Evolutionary conservation across 208 protist species (phyloP), one percentile per base, ranked within the genome.

Genomic region (Balamuthia mandrillaris): DNA sequence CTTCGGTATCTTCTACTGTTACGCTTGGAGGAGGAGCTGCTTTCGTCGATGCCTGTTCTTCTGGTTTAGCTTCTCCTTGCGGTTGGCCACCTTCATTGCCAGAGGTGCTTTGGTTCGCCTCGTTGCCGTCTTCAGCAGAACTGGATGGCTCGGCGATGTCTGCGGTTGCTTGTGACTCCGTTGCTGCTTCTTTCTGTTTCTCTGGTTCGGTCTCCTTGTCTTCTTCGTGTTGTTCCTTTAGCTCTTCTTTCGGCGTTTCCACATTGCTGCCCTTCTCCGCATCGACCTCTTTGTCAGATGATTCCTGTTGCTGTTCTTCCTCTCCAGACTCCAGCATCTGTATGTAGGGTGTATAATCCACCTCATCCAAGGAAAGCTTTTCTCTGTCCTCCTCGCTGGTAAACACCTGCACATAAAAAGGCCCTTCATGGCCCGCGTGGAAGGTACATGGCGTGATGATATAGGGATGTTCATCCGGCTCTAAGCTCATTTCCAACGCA

Each of bases 271-370:
- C 52, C 24, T 16, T 3, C 29, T 33, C 60, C 3, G 60, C 33
- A 18, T 39, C 12, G 5, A 35, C 33, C 60, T 68, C 60, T n/a
- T 29, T 29, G 33, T 37, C 3, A n/a, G 60, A 35, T 35, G 24
- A 3, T 3, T 7, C 29, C 60, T 9, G 12, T 4, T 14, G 18
- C 60, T 42, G 29, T 3, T 3, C 12, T 63, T 18, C 6, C 10
- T 24, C 56, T 37, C 42, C 60, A n/a, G 33, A 29, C 18, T 68
- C 42, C 3, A 68, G 60, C 18, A 44, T 29, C 33, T 35, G 60
- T 18, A 68, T 68, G 60, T 68, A 68, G n/a, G 60, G 60, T 3
- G 60, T 35, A 35, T 68, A 68, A n/a, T 68, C 60, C n/a, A 70
- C 61, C 61, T 70, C 61, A 1, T 70, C 3, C 37, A 70, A 70